These are phyloP conservation scores for Beauveria sp. DNA, from an alignment of 2,329 filamentous ascomycete species.

Conservation along the genomic window DNA sequence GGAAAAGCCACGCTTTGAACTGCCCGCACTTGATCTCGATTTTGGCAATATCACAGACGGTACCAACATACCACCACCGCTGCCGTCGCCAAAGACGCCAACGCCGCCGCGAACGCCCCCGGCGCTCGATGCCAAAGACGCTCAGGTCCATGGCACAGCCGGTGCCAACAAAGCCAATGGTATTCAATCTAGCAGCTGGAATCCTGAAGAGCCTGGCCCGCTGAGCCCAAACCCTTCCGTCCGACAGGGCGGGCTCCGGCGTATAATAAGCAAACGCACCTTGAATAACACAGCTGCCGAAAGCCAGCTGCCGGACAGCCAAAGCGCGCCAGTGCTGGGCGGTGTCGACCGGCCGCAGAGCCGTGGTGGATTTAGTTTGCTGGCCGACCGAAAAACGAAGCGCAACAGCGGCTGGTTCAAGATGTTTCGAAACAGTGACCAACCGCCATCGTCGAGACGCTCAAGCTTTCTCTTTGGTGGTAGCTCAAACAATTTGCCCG, in stretches of 20 bases:
- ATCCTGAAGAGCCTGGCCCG: slow-evolving; percentile 42
- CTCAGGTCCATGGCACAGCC: slow-evolving; percentile 1
- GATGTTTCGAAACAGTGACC: slow-evolving; percentile 36
- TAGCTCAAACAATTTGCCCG: slow-evolving; percentile 20
- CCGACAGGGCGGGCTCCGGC: slow-evolving; percentile 49
- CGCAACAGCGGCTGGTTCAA: slow-evolving; percentile 54
- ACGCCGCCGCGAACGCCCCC: slow-evolving; percentile 33
- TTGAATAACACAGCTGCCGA: slow-evolving; percentile 47
- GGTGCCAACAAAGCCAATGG: slow-evolving; percentile 29
- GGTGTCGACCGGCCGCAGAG: slow-evolving; percentile 37
- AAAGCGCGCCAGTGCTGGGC: slow-evolving; percentile 24
- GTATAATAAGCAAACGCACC: slow-evolving; percentile 47
- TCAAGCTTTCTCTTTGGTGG: slow-evolving; percentile 37
- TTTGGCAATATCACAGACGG: slow-evolving; percentile 53
- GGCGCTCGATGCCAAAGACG: slow-evolving; percentile 15
- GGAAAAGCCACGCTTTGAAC: slow-evolving; percentile 39
- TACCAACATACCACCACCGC: slow-evolving; percentile 52
- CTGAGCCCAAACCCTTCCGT: slow-evolving; percentile 44
- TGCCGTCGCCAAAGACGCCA: slow-evolving; percentile 45
- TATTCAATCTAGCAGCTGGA: slow-evolving; percentile 39
- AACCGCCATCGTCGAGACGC: slow-evolving; percentile 29
- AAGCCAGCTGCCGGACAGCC: slow-evolving; percentile 35
- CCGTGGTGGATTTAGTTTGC: slow-evolving; percentile 39
- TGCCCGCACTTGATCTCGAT: slow-evolving; percentile 50
- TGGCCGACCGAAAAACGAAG: slow-evolving; percentile 46